Base-by-base conservation (phyloP, 441 rosid genomes). In the Eruca vesicaria region DNA sequence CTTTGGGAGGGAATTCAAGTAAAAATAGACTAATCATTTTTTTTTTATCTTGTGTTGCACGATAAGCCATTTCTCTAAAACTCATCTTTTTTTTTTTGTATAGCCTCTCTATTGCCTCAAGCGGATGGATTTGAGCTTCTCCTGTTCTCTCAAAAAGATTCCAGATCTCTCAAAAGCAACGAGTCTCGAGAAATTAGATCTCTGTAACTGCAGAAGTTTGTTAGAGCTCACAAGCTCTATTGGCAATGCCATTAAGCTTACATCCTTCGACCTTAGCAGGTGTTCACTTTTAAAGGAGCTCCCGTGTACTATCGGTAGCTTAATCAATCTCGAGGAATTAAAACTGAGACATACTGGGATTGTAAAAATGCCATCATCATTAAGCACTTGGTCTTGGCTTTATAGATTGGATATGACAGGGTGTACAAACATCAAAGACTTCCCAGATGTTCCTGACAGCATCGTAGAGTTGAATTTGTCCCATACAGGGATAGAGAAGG, bases 1-100 rank as follows among this genome's bases (percentile, higher is more conserved):
- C 65, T 79, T 6, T 84, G 80, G 84, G 58, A 65, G n/a, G 81
- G 75, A 66, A 26, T 0, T 14, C 41, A 79, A 80, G 86, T 83
- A 75, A 55, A 50, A 10, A 21, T 19, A 45, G 0, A 19, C 38
- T 23, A 7, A 2, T 8, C 15, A 50, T 32, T 31, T 32, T 12
- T 19, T 15, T 36, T 10, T 11, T 3, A 23, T 6, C 3, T 14
- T 14, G 33, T 26, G 21, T 21, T 10, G 32, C 0, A 0, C 18
- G 11, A 28, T 16, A 16, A 20, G 11, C 33, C 12, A 48, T 26
- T 19, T 10, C 15, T 63, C 16, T 63, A 9, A 33, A 23, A 53
- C 20, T 6, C 14, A 10, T 36, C 43, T 36, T 10, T 43, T 28
- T 10, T 60, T 38, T 14, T 74, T 65, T 16, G 16, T 73, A 18